A percentile compares a stretch with the other conserved stretches of the same genome.
Evolutionary conservation across 148 eudicot genomes (phyloP).

Genomic region (Polygonum aviculare): DNA sequence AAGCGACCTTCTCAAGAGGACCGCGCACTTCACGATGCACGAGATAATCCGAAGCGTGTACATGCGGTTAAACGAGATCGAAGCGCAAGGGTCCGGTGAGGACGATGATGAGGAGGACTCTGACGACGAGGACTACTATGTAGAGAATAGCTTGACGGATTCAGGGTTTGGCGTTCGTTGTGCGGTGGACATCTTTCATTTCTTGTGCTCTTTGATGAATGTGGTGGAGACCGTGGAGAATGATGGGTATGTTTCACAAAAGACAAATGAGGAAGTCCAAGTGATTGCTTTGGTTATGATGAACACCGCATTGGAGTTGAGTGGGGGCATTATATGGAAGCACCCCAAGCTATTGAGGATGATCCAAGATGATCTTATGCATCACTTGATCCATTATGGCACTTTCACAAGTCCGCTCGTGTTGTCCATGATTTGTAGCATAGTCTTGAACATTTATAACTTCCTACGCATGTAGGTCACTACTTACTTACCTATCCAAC

Average conservation of each 20-base stretch:
- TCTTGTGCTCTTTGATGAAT: constrained; percentile 79
- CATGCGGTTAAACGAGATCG: constrained; percentile 46
- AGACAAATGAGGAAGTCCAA: constrained; percentile 72
- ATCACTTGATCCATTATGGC: constrained; percentile 82
- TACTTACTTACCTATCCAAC: too few relatives aligned
- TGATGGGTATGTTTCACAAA: constrained; percentile 40
- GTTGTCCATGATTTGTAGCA: constrained; percentile 90
- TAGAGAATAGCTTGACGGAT: constrained; percentile 20
- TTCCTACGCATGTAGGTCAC: constrained; percentile 64
- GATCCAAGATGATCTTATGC: constrained; percentile 80
- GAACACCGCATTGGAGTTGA: constrained; percentile 64
- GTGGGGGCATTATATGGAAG: constrained; percentile 69
- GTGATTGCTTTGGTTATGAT: constrained; percentile 62
- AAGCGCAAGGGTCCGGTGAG: constrained; percentile 15
- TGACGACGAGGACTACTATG: constrained; percentile 50
- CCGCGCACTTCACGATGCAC: constrained; percentile 63
- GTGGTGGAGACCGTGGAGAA: constrained; percentile 52
- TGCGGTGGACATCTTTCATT: constrained; percentile 79
- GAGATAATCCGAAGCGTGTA: constrained; percentile 68
- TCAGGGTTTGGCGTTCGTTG: constrained; percentile 51
- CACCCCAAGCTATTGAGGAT: constrained; percentile 82
- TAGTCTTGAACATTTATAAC: constrained; percentile 59
- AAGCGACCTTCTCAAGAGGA: constrained; percentile 61
- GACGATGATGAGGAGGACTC: constrained; percentile 58
- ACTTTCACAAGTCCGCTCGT: constrained; percentile 56